Percentiles rank a stretch among this genome's conserved stretches.
Conservation (phyloP, 1,284 basidiomycete species). For the Mrakiaceae sp. region DNA sequence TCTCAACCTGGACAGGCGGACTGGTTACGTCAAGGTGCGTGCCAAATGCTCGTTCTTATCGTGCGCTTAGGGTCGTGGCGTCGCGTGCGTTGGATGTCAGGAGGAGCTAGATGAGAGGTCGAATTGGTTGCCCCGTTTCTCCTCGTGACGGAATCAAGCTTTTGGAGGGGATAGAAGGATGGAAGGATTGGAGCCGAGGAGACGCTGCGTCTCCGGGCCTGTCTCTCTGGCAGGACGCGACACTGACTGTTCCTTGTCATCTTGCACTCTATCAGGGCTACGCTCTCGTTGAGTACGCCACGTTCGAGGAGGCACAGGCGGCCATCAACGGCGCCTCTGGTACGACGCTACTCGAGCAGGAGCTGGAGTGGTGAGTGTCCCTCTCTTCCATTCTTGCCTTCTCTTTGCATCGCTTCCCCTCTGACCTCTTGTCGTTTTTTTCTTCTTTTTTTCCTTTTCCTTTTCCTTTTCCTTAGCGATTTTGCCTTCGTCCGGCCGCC, state of each 20-base stretch:
- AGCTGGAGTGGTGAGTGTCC: conserved; percentile 48
- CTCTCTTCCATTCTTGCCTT: neutral
- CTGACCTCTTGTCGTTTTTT: neutral
- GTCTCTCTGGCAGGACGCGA: no score
- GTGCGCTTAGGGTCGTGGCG: no score
- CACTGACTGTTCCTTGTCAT: conserved; percentile 12
- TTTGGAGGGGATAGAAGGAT: neutral
- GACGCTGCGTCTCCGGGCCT: neutral
- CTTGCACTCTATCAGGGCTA: conserved; percentile 55
- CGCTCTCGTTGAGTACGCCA: conserved; percentile 90
- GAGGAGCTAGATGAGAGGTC: no score
- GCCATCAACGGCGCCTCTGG: conserved; percentile 77
- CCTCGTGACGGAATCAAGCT: neutral
- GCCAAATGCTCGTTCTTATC: neutral
- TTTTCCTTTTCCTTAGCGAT: neutral
- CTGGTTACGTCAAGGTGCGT: conserved; percentile 94
- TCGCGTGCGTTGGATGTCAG: no score
- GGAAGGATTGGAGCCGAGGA: neutral
- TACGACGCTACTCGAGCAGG: conserved; percentile 73
- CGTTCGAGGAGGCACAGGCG: conserved; percentile 78
- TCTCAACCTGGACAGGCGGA: conserved; percentile 90
- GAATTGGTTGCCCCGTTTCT: no score
- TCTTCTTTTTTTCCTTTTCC: neutral
- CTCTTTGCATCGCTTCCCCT: neutral
- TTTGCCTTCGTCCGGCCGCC: neutral